Base-by-base conservation (phyloP, 805 yeast genomes). In the Grigorovia yakushimaensis region DNA sequence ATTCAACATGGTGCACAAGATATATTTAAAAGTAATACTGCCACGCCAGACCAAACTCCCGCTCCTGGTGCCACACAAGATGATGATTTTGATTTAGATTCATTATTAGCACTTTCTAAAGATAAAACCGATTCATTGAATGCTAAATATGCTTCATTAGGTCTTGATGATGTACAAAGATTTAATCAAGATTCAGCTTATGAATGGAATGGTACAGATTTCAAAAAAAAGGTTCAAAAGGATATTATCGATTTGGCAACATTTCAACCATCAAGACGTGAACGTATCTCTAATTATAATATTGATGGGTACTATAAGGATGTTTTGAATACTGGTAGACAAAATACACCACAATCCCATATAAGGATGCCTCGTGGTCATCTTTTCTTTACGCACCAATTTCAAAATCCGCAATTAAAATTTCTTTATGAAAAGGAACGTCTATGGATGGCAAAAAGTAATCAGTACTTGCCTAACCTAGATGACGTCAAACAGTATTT, bases 161-260 rank as follows among this genome's bases (percentile, higher is more conserved):
- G 88, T 42, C 70, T 85, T 46, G 88, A 81, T 60, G 94, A 87
- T 49, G 69, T 85, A 51, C 93, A 85, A 58, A 82, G 81, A 59
- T 84, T 83, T 60, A 71, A 84, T 24, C 76, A 82, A 47, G 84
- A 79, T 50, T 77, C 82, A 2, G 89, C 87, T 13, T 85, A 85
- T 64, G 91, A 85, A 65, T 85, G 95, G 95, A 82, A 85, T 63
- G 95, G 95, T 43, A 81, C 83, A 53, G 83, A 82, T 58, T 85
- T 84, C 68, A 81, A 82, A 64, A 81, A 82, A 62, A 73, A 71
- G 40, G 64, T 68, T 3, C 65, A 69, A n/a, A 65, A 73, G 24
- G 72, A 73, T 11, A 69, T 74, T 38, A 69, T 77, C 19, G 74
- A 73, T 49, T 77, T 79, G 48, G 73, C 74, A 20, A 86, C 94